These are phyloP conservation scores for Penicillium hordei DNA, from an alignment of 2,329 filamentous ascomycete species.

Conservation along the genomic window DNA sequence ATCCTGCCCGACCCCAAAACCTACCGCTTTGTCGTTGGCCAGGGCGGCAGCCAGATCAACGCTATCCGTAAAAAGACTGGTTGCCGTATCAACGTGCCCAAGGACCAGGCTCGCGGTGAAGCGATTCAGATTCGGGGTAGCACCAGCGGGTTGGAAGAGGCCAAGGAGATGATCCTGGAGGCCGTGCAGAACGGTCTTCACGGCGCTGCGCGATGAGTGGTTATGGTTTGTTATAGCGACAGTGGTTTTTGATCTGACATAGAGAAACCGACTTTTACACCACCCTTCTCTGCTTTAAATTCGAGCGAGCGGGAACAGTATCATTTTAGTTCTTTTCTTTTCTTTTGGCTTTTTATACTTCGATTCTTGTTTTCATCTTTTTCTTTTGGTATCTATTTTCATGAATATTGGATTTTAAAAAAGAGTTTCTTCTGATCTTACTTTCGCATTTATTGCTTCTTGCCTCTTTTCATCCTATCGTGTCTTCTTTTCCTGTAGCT, in stretches of 20 bases:
- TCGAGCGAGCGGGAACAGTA: slow-evolving; percentile 17
- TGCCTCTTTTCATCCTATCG: background rate
- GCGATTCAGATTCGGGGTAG: slow-evolving; percentile 87
- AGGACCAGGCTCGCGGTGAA: slow-evolving; percentile 70
- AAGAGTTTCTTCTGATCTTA: slow-evolving; percentile 14
- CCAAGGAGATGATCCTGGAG: slow-evolving; percentile 83
- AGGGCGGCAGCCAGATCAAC: slow-evolving; percentile 88
- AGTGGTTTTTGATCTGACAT: slow-evolving; percentile 2
- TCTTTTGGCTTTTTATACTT: slow-evolving; percentile 14
- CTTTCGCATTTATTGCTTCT: background rate
- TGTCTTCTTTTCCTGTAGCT: slow-evolving; percentile 1
- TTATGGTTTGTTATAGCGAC: background rate
- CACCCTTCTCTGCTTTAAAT: slow-evolving; percentile 8
- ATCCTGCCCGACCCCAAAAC: slow-evolving; percentile 85
- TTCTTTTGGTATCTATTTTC: slow-evolving; percentile 13
- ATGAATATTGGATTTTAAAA: slow-evolving; percentile 20
- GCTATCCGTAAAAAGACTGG: slow-evolving; percentile 86
- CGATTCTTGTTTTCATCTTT: slow-evolving; percentile 15
- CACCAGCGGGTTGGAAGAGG: slow-evolving; percentile 77
- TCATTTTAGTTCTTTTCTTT: slow-evolving; percentile 13
- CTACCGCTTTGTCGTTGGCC: slow-evolving; percentile 87
- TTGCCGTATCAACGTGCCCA: slow-evolving; percentile 90
- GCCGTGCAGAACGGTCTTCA: slow-evolving; percentile 60
- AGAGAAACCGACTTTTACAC: slow-evolving; percentile 14
- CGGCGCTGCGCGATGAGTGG: slow-evolving; percentile 20